Base-by-base conservation (phyloP, 768 basidiomycete genomes). In the Hortiboletus campestris region DNA sequence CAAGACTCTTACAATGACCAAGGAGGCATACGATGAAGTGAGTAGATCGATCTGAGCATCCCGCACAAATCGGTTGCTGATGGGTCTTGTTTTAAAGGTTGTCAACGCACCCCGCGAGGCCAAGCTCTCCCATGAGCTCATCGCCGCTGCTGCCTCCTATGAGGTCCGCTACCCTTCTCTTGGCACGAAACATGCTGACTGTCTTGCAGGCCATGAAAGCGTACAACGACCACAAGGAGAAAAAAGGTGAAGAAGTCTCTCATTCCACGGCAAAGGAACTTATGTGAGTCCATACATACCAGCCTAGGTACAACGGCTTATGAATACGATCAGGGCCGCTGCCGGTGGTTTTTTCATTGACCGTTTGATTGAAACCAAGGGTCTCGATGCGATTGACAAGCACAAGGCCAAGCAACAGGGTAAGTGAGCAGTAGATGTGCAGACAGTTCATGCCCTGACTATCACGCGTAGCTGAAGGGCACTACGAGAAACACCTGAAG, bases 121-220 rank as follows among this genome's bases (percentile, higher is more conserved):
- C 2, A 53, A 70, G 53, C 70, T 86, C 50, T 80, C 84, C 10
- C 87, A 89, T 67, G 83, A 89, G 71, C 67, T 88, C 41, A 77
- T 89, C 58, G 83, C 84, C 45, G 85, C 72, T 40, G 88, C 88
- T 43, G 86, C 86, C 7, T 70, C 84, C 29, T 89, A 78, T 69
- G 84, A 83, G 77, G 85, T 82, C 35, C 13, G 70, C 46, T 17
- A 1, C 29, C 16, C 19, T 7, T 5, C 25, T 41, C n/a, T 14
- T 34, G 5, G 39, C 19, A 49, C 9, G 22, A 16, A 7, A n/a
- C 19, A 19, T 35, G 3, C 47, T 57, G 32, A 60, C 32, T 42
- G 14, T 40, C 31, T 31, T n/a, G 13, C 55, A 84, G 84, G 86
- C 86, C 53, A 78, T 78, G 45, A 88, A 85, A 66, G 79, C 82